Evolutionary conservation across 192 early-diverging fungal genomes (phyloP).

Genomic region (Geranomyces michiganensis): DNA sequence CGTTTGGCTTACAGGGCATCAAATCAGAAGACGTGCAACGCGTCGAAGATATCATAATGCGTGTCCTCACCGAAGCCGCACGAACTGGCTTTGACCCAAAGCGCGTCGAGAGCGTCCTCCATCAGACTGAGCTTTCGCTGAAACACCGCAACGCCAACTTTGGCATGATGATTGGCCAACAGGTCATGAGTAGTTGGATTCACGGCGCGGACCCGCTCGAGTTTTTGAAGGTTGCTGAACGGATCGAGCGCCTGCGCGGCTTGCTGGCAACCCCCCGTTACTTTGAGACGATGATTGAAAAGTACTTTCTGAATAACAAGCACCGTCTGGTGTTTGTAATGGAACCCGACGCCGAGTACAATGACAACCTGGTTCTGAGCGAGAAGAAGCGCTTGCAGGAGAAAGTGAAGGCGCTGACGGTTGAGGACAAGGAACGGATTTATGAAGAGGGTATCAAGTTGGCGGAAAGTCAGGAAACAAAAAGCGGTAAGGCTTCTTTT

Average conservation of each 20-base stretch:
- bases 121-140: conserved; percentile 85
- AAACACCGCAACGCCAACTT: conserved; percentile 90
- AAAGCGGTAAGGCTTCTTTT: conserved; percentile 48
- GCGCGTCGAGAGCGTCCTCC: conserved; percentile 82
- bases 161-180: conserved; percentile 80
- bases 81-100: conserved; percentile 77
- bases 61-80: conserved; percentile 68
- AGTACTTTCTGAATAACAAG: conserved; percentile 78
- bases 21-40: conserved; percentile 62
- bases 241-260: conserved; percentile 70
- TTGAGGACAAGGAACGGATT: conserved; percentile 62
- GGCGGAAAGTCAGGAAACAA: conserved; percentile 67
- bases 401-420: conserved; percentile 64
- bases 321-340: conserved; percentile 82
- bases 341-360: conserved; percentile 74
- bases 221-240: conserved; percentile 76
- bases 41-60: conserved; percentile 71
- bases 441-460: conserved; percentile 69
- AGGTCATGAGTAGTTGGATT: conserved; percentile 80
- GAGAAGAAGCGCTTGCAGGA: conserved; percentile 70
- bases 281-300: conserved; percentile 74
- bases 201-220: conserved; percentile 86
- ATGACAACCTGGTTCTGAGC: conserved; percentile 54
- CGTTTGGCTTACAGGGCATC: conserved; percentile 90
- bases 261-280: conserved; percentile 57